These are phyloP conservation scores for Saprolegnia diclina DNA, from an alignment of 352 stramenopile species.

Conservation along the genomic window DNA sequence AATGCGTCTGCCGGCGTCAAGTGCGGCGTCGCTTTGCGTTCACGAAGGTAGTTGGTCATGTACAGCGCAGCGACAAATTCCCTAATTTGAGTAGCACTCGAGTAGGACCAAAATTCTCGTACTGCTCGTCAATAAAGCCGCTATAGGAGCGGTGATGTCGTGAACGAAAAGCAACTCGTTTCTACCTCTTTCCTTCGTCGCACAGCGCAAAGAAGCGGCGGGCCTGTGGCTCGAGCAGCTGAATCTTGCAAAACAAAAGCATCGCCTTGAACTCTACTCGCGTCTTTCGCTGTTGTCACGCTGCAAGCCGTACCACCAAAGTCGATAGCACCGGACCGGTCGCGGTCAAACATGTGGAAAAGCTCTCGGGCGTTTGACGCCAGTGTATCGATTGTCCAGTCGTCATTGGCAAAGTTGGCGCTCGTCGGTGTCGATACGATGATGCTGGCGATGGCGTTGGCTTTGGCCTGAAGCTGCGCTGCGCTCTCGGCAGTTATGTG, in stretches of 20 bases:
- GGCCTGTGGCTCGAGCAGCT: slow-evolving; percentile 63
- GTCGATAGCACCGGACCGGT: slow-evolving; percentile 71
- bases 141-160: not conserved
- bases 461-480: slow-evolving; percentile 38
- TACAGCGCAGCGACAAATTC: slow-evolving; percentile 73
- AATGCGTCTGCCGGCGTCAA: slow-evolving; percentile 18
- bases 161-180: not conserved
- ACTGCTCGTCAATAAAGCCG: slow-evolving; percentile 24
- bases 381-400: slow-evolving; percentile 34
- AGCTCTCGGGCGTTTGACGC: slow-evolving; percentile 51
- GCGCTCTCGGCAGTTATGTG: slow-evolving; percentile 42
- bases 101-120: not conserved
- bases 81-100: slow-evolving; percentile 53
- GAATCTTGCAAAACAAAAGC: slow-evolving; percentile 58
- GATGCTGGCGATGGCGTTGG: slow-evolving; percentile 13
- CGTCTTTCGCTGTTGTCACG: not conserved
- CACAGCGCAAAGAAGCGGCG: slow-evolving; percentile 62
- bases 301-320: slow-evolving; percentile 41
- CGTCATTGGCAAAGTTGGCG: slow-evolving; percentile 36
- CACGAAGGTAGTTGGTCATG: slow-evolving; percentile 60
- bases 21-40: not conserved
- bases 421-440: not conserved
- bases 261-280: slow-evolving; percentile 76
- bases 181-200: slow-evolving; percentile 64
- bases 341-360: slow-evolving; percentile 66